phyloP scores from a whole-genome alignment of 345 rosid species.

The Reutealis trisperma region DNA sequence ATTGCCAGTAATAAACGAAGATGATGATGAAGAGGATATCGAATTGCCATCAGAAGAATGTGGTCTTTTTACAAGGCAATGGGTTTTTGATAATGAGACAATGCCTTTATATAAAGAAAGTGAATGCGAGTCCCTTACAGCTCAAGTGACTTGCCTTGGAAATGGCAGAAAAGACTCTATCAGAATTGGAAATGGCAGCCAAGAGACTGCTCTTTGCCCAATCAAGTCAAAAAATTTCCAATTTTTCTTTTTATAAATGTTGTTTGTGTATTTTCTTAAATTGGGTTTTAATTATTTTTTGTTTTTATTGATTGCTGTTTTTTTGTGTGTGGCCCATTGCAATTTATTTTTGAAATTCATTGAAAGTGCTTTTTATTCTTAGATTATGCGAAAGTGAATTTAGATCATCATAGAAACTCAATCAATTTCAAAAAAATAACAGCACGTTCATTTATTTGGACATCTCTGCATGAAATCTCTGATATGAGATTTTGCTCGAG shows the following conservation, averaged over 20 bases:
- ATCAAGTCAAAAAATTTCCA: slow-evolving; percentile 34
- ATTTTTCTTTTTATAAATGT: background rate
- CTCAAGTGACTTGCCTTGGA: slow-evolving; percentile 86
- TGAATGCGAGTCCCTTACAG: slow-evolving; percentile 73
- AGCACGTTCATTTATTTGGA: too few species aligned
- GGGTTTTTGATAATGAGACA: slow-evolving; percentile 71
- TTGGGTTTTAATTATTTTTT: background rate
- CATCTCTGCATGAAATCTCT: too few species aligned
- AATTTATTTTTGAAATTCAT: slow-evolving; percentile 85
- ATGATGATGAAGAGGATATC: slow-evolving; percentile 42
- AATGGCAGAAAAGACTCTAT: slow-evolving; percentile 81
- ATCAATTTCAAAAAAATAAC: too few species aligned
- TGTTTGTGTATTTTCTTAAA: slow-evolving; percentile 1
- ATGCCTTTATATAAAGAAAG: slow-evolving; percentile 79
- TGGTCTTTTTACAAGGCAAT: slow-evolving; percentile 77
- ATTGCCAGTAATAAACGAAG: slow-evolving; percentile 31
- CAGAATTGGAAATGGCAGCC: slow-evolving; percentile 99
- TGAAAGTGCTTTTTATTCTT: slow-evolving; percentile 9
- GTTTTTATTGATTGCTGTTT: background rate
- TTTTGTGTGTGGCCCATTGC: slow-evolving; percentile 22
- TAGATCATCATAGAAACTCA: too few species aligned
- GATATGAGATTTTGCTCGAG: too few species aligned
- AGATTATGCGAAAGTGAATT: too few species aligned
- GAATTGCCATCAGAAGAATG: slow-evolving; percentile 78
- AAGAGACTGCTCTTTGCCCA: slow-evolving; percentile 78